Evolutionary conservation across 2,329 filamentous ascomycete species (phyloP), one percentile per base, ranked within the genome.

Genomic region (Leptographium wingfieldii): DNA sequence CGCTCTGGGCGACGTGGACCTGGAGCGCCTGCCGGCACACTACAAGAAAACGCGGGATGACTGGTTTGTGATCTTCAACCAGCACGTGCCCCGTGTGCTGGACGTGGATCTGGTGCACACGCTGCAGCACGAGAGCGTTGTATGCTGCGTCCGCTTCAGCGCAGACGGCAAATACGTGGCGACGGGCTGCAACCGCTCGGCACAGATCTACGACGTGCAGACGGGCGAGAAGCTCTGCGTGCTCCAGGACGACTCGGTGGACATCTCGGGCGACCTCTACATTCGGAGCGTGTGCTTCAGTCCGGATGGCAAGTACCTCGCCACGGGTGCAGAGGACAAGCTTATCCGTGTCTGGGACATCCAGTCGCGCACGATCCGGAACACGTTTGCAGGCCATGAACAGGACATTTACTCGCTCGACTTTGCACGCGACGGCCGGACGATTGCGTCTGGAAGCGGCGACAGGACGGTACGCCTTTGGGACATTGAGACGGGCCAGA

Each of bases 211-310:
- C 72, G 94, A 99, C 65, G 92, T 97, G 51, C 80, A 84, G 67
- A 88, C 84, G 19, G 94, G 94, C 60, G 84, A 90, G 66, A 94
- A 92, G 72, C 85, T 97, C 58, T 94, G 90, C 66, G 87, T 94
- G 61, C 78, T 97, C 40, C 90, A 96, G 72, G 94, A 99, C 68
- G 88, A 92, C 67, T 87, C 81, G 54, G 89, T 91, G 54, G 90
- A 95, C 66, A 85, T 92, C 67, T 86, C 88, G 59, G 92, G 92
- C 33, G 94, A 99, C 73, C 79, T 99, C 38, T 99, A 97, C 73
- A 99, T 99, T 67, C 81, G 94, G 67, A 97, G 92, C 68, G 94
- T 99, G 59, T 99, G 94, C 79, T 99, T 99, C 80, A 97, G 92
- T 70, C 94, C 94, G 14, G 92, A 97, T 71, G 92, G 94, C 63